A percentile compares a stretch with the other conserved stretches of the same genome.
Evolutionary conservation across 192 early-diverging fungal species (phyloP).

Genomic region (Rhizophlyctis rosea): DNA sequence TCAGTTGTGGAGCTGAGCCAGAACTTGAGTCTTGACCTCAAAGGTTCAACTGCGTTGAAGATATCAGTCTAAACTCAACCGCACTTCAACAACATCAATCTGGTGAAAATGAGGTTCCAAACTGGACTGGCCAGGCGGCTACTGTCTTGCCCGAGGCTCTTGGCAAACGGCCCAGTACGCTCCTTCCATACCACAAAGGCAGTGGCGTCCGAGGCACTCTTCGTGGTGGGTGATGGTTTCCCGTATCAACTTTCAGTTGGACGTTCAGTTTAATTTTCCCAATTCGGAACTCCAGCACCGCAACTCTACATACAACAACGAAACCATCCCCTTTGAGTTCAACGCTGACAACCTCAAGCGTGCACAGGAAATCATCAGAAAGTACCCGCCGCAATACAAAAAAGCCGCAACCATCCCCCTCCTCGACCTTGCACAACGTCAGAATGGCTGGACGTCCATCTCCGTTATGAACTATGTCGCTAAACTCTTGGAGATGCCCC

Average conservation of each 20-base stretch:
- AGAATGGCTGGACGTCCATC: conserved; percentile 90
- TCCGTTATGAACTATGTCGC: conserved; percentile 98
- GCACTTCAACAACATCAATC: too few relatives aligned
- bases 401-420: conserved; percentile 95
- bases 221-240: not conserved
- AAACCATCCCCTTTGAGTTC: conserved; percentile 83
- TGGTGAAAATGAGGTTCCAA: too few relatives aligned
- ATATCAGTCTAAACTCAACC: too few relatives aligned
- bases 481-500: conserved; percentile 88
- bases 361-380: conserved; percentile 81
- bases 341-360: conserved; percentile 71
- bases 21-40: too few relatives aligned
- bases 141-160: too few relatives aligned
- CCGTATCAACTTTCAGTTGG: not conserved
- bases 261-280: not conserved
- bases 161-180: too few relatives aligned
- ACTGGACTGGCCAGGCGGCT: too few relatives aligned
- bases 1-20: too few relatives aligned
- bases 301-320: conserved; percentile 53
- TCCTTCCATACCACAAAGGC: not conserved
- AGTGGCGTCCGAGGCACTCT: not conserved
- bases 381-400: conserved; percentile 98
- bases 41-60: too few relatives aligned
- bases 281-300: conserved; percentile 33
- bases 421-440: conserved; percentile 92